Percentiles rank a stretch among this genome's conserved stretches.
Evolutionary conservation across 371 early-diverging fungal genomes (phyloP).

Genomic region (Mucor lusitanicus): DNA sequence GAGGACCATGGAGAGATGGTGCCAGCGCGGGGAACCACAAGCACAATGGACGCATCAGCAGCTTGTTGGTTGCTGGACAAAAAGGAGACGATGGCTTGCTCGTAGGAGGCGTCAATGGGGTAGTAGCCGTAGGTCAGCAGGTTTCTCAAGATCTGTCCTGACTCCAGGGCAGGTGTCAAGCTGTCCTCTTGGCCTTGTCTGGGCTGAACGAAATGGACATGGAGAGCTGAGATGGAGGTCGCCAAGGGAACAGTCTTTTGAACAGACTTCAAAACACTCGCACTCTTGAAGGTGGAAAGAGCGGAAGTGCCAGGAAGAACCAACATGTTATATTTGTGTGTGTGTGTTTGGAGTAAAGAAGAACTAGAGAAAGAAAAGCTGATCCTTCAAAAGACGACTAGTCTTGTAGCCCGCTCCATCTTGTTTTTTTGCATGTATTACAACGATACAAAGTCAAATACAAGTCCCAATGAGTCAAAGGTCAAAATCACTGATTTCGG

Average conservation of each 20-base stretch:
- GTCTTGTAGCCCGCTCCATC: slow-evolving; percentile 6
- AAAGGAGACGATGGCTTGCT: slow-evolving; percentile 39
- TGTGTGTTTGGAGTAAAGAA: not conserved
- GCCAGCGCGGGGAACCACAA: slow-evolving; percentile 87
- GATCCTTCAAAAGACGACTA: not conserved
- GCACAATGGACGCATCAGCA: slow-evolving; percentile 41
- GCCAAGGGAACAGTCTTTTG: slow-evolving; percentile 55
- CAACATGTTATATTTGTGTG: slow-evolving; percentile 55
- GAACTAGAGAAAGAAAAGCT: not conserved
- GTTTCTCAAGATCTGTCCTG: slow-evolving; percentile 47
- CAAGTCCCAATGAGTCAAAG: slow-evolving; percentile 22
- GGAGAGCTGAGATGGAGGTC: slow-evolving; percentile 57
- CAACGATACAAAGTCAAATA: not conserved
- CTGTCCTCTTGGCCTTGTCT: slow-evolving; percentile 43
- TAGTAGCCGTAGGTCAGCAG: slow-evolving; percentile 53
- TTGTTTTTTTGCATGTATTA: not conserved
- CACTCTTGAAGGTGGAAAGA: slow-evolving; percentile 71
- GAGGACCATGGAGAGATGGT: slow-evolving; percentile 99
- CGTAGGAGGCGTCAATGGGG: slow-evolving; percentile 31
- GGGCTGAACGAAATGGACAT: slow-evolving; percentile 75
- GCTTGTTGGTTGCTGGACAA: slow-evolving; percentile 36
- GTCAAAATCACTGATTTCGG: not conserved
- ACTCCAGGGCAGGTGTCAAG: slow-evolving; percentile 32
- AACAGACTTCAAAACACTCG: slow-evolving; percentile 55
- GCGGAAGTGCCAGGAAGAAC: slow-evolving; percentile 77